A percentile compares a stretch with the other conserved stretches of the same genome.
phyloP scores from a whole-genome alignment of 1,139 yeast species.

The Yamadazyma jaroonii region DNA sequence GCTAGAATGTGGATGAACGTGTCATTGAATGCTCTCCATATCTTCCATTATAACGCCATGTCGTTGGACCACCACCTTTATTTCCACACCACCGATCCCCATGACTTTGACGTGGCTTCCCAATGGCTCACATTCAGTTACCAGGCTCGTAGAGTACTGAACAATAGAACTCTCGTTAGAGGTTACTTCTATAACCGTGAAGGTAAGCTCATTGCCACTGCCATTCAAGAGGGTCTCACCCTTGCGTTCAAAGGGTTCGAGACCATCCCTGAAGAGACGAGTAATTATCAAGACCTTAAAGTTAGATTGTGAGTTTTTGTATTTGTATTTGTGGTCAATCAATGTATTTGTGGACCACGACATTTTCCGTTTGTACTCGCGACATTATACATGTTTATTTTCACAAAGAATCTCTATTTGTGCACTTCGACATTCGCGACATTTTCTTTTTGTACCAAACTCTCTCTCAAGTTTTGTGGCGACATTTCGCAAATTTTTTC shows the following conservation, averaged over 20 bases:
- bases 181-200: slow-evolving; percentile 35
- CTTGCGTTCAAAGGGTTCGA: slow-evolving; percentile 17
- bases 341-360: too few species aligned
- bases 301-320: slow-evolving; percentile 9
- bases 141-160: slow-evolving; percentile 35
- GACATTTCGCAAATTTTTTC: neutral
- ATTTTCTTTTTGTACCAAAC: too few species aligned
- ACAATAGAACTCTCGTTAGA: slow-evolving; percentile 37
- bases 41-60: slow-evolving; percentile 49
- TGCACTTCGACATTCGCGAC: too few species aligned
- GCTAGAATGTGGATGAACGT: slow-evolving; percentile 30
- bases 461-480: too few species aligned
- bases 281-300: slow-evolving; percentile 11
- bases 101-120: slow-evolving; percentile 31
- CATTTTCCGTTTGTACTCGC: too few species aligned
- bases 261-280: slow-evolving; percentile 13
- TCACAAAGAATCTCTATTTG: too few species aligned
- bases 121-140: slow-evolving; percentile 42
- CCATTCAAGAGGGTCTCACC: slow-evolving; percentile 45
- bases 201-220: slow-evolving; percentile 39
- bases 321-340: neutral
- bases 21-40: slow-evolving; percentile 38
- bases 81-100: slow-evolving; percentile 30
- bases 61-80: slow-evolving; percentile 47
- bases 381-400: too few species aligned